phyloP scores from a whole-genome alignment of 2,329 filamentous ascomycete genomes.

The Pseudogymnoascus sp. region DNA sequence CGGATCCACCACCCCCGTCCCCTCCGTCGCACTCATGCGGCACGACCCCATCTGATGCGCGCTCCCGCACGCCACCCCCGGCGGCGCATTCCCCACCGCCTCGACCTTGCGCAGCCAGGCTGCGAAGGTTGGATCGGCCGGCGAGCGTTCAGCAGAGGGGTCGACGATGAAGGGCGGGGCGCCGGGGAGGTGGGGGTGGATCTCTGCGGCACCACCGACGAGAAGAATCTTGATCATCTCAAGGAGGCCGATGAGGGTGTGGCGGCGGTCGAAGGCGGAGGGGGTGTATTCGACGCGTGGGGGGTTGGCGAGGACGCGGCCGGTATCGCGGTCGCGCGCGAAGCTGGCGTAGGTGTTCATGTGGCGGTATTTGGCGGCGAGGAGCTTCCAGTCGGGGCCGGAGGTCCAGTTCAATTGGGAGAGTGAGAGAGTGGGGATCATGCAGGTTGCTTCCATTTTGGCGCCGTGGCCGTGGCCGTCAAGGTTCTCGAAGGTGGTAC shows the following conservation, averaged over 20 bases:
- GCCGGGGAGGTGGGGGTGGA: constrained; percentile 57
- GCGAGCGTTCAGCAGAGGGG: not conserved
- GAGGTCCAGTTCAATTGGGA: constrained; percentile 57
- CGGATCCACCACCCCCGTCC: constrained; percentile 50
- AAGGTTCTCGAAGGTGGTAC: constrained; percentile 70
- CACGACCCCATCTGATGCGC: constrained; percentile 81
- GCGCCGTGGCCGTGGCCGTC: constrained; percentile 73
- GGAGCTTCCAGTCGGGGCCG: constrained; percentile 66
- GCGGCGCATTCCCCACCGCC: constrained; percentile 42
- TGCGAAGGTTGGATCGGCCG: constrained; percentile 47
- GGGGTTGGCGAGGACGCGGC: constrained; percentile 51
- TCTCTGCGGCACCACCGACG: constrained; percentile 69
- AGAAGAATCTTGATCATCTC: constrained; percentile 71
- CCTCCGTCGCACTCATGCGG: constrained; percentile 51
- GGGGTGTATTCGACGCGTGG: constrained; percentile 61
- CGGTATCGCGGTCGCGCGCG: constrained; percentile 67
- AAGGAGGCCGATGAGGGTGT: constrained; percentile 66
- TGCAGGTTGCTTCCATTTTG: constrained; percentile 70
- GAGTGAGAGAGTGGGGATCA: constrained; percentile 61
- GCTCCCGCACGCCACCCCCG: constrained; percentile 49
- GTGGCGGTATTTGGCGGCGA: constrained; percentile 59
- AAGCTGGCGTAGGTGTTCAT: constrained; percentile 68
- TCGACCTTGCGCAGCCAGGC: constrained; percentile 51
- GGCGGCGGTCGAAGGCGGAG: constrained; percentile 64
- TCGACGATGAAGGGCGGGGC: constrained; percentile 50